Evolutionary conservation across 129 eudicot genomes (phyloP), one percentile per base, ranked within the genome.

Genomic region (Flaveria robusta): DNA sequence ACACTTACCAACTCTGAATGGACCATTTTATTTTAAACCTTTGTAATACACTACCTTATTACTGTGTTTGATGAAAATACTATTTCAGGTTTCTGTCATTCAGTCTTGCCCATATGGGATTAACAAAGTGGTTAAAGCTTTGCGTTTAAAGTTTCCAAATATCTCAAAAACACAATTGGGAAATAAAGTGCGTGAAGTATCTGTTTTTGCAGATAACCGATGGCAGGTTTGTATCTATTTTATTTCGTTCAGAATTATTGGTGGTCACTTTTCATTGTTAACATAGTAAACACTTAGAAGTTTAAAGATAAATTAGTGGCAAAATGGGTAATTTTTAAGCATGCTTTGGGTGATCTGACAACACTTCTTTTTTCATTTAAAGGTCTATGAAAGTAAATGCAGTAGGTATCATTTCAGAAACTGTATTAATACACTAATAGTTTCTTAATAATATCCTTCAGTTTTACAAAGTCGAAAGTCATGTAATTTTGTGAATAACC

Each of bases 111-210:
- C 84, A 2, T 81, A 85, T 56, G 77, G 95, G 67, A 88, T 90
- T 1, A 85, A 83, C 83, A 88, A 82, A 69, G 80, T 93, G 77
- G 81, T 83, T 60, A 81, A 87, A 78, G 65, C 79, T 42, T 82
- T 90, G 83, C 92, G 74, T 1, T 66, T 65, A 18, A 88, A 84
- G 81, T 88, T 90, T 47, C 97, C 97, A n/a, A 67, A 80, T 34
- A 54, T 79, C 16, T 39, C 93, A 62, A 93, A 88, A 79, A 27
- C 88, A 68, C 89, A 83, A 18, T 47, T 93, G 66, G 82, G 82
- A 77, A 85, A 68, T 79, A 90, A 90, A 85, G 91, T 90, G 81
- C 96, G 92, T n/a, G 97, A 93, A 74, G 82, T 93, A 29, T 78
- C 97, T 16, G 70, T 80, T 41, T 93, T 88, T 68, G 66, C 74